phyloP scores from a whole-genome alignment of 345 rosid species.

The Conringia planisiliqua region DNA sequence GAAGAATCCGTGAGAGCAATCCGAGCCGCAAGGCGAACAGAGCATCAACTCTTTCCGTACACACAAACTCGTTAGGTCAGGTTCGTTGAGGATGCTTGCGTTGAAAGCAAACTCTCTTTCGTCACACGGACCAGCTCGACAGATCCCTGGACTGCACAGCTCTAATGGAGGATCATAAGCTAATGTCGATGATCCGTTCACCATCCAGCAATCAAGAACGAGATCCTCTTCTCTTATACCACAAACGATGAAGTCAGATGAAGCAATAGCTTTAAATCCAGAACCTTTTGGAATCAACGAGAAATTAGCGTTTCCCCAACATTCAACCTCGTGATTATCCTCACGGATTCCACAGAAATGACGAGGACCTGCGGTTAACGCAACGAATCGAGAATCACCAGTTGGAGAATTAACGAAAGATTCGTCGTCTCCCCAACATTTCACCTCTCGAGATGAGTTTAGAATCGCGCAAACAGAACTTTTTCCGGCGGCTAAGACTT shows the following conservation, averaged over 20 bases:
- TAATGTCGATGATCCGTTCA: conserved; percentile 38
- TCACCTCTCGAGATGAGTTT: conserved; percentile 44
- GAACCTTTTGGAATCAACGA: conserved; percentile 64
- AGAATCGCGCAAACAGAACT: conserved; percentile 57
- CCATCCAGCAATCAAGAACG: conserved; percentile 85
- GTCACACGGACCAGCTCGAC: conserved; percentile 53
- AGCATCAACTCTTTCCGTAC: conserved; percentile 60
- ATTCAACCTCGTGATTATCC: conserved; percentile 74
- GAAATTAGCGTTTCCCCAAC: conserved; percentile 73
- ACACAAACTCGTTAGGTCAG: conserved; percentile 70
- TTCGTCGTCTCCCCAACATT: conserved; percentile 64
- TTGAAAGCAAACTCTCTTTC: conserved; percentile 66
- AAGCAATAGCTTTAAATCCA: conserved; percentile 85
- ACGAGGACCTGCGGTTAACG: conserved; percentile 63
- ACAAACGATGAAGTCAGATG: conserved; percentile 70
- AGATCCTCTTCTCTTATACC: conserved; percentile 84
- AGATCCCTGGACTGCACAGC: conserved; percentile 84
- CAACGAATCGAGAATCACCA: conserved; percentile 43
- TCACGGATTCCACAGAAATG: conserved; percentile 83
- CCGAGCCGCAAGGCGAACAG: conserved; percentile 70
- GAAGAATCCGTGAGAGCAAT: conserved; percentile 76
- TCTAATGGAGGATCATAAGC: conserved; percentile 81
- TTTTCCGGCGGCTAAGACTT: conserved; percentile 54
- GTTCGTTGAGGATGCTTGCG: conserved; percentile 78
- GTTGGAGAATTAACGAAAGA: conserved; percentile 34